Base-by-base conservation (phyloP, 257 asterid species). In the Scutellaria barbata region DNA sequence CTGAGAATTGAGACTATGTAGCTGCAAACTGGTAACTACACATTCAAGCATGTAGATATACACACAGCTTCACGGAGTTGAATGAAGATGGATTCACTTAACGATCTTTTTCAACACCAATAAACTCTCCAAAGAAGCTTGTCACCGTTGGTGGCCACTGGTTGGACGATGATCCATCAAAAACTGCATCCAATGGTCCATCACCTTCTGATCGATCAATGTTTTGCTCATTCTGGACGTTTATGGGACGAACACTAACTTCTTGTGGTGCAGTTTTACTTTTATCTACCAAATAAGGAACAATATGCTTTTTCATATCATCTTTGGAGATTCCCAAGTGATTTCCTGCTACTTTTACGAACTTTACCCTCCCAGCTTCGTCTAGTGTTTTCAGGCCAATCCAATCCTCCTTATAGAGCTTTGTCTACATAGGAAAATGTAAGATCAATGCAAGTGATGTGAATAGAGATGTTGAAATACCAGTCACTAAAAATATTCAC, bases 351-450 rank as follows among this genome's bases (percentile, higher is more conserved):
- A 92, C 98, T 20, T 73, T 60, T 9, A 88, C 48, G 73, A 47
- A 92, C 54, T 85, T 82, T 7, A 92, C 92, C 74, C 83, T 82
- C 71, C 98, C 96, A 9, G 87, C 87, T 47, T 85, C 84, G 41
- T 88, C 96, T 68, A 92, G 72, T 5, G 83, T 71, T 72, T 84
- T 92, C 82, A 92, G 74, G 40, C 98, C 96, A 30, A 92, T 92
- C 98, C 96, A 92, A 69, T 92, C 98, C 78, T 92, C 98, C 0
- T 45, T 75, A 52, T 87, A 90, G 16, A 90, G 92, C 78, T 83
- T 43, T 0, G 92, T 86, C 89, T 85, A 63, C 40, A 41, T 56
- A 75, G 6, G 55, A 71, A 64, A 40, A 30, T 25, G 11, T 17
- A 68, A 12, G 6, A 50, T 69, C 18, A 74, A 69, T 13, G 39